phyloP scores from a whole-genome alignment of 352 stramenopile species.

The Pythium brassicae region DNA sequence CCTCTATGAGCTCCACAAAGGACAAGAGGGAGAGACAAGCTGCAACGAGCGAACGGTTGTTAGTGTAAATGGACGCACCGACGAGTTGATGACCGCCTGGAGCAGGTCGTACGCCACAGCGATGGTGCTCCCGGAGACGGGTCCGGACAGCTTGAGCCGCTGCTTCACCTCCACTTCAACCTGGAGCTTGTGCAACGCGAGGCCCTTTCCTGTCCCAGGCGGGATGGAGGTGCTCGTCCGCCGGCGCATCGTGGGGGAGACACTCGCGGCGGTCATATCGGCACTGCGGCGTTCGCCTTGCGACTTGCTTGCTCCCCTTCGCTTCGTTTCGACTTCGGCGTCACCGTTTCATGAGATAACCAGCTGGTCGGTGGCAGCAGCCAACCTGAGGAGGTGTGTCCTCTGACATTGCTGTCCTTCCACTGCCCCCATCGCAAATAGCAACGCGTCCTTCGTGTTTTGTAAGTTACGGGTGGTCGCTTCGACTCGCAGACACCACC shows the following conservation, averaged over 20 bases:
- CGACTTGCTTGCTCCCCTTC: neutral
- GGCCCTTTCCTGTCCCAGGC: conserved; percentile 5
- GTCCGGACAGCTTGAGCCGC: neutral
- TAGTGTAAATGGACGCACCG: conserved; percentile 16
- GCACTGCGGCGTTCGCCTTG: neutral
- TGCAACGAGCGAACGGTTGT: neutral
- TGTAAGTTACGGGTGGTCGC: too few relatives aligned
- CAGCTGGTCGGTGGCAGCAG: too few relatives aligned
- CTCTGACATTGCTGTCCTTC: too few relatives aligned
- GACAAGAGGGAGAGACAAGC: neutral
- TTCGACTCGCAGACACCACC: too few relatives aligned
- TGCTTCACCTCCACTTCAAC: conserved; percentile 1
- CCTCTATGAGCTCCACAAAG: neutral
- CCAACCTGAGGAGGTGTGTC: too few relatives aligned
- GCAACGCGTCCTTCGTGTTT: too few relatives aligned
- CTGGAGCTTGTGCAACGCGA: conserved; percentile 24
- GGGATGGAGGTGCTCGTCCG: neutral
- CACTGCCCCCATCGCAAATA: too few relatives aligned
- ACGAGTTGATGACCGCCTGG: conserved; percentile 29
- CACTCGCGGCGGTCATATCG: conserved; percentile 2
- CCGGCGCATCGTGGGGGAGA: neutral
- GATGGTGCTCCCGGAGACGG: neutral
- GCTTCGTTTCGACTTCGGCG: too few relatives aligned
- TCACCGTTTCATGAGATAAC: too few relatives aligned
- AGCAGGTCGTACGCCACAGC: conserved; percentile 15